phyloP scores from a whole-genome alignment of 306 rosid genomes.

The Quercus rubra region DNA sequence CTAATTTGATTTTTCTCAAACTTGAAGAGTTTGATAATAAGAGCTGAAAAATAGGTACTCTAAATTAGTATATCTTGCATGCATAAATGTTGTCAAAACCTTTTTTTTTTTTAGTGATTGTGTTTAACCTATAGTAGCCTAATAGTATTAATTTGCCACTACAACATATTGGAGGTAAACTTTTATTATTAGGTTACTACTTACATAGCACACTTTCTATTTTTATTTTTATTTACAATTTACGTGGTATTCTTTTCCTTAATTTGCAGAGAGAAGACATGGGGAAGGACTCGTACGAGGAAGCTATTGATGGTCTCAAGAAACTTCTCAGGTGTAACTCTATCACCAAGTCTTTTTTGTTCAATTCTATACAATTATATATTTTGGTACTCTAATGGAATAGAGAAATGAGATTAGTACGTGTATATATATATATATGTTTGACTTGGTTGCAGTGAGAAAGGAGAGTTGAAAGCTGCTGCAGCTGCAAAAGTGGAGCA shows the following conservation, averaged over 20 bases:
- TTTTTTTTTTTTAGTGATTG: too few species aligned
- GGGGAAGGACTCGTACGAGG: constrained; percentile 79
- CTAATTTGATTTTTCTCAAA: not conserved
- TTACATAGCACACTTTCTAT: too few species aligned
- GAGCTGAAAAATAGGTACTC: not conserved
- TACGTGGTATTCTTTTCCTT: not conserved
- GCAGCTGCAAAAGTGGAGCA: constrained; percentile 81
- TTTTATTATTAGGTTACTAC: not conserved
- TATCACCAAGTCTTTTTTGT: not conserved
- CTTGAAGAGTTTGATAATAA: not conserved
- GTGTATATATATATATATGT: not conserved
- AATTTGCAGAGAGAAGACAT: constrained; percentile 61
- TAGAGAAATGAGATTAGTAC: too few species aligned
- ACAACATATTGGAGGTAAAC: too few species aligned
- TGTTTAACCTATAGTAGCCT: too few species aligned
- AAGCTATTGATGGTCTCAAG: constrained; percentile 78
- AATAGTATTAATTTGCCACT: too few species aligned
- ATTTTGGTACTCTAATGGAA: too few species aligned
- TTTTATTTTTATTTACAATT: not conserved
- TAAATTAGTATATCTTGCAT: not conserved
- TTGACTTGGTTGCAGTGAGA: constrained; percentile 50
- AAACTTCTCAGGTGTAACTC: constrained; percentile 76
- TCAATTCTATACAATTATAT: too few species aligned
- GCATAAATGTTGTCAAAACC: not conserved
- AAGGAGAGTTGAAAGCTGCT: constrained; percentile 49